A percentile compares a stretch with the other conserved stretches of the same genome.
These are phyloP conservation scores for Ustilago lituana DNA, from an alignment of 1,284 basidiomycete genomes.

Conservation along the genomic window DNA sequence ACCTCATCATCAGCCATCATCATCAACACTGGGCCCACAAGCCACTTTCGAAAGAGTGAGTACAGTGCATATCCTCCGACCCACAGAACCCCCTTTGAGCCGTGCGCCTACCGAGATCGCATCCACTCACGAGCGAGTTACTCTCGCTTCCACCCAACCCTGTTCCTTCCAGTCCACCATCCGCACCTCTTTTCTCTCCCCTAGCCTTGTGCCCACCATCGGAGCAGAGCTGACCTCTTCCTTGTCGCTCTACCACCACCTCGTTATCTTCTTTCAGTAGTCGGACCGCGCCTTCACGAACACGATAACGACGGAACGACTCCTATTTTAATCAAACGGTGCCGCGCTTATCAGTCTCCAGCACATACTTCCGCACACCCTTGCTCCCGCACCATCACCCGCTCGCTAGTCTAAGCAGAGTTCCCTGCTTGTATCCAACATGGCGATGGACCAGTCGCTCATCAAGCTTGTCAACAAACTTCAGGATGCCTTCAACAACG, in stretches of 20 bases:
- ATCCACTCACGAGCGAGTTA: background rate
- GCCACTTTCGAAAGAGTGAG: too few species aligned
- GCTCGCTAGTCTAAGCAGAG: conserved; percentile 8
- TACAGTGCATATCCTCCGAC: too few species aligned
- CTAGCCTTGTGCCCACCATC: conserved; percentile 1
- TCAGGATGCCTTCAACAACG: conserved; percentile 72
- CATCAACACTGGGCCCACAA: background rate
- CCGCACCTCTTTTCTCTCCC: background rate
- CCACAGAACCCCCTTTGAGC: too few species aligned
- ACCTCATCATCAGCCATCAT: background rate
- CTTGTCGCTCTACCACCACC: background rate
- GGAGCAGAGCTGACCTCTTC: background rate
- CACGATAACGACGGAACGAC: conserved; percentile 23
- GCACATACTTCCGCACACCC: background rate
- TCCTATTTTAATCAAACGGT: background rate
- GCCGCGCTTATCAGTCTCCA: background rate
- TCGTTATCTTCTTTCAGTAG: background rate
- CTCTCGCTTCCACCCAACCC: conserved; percentile 1
- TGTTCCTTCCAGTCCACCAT: background rate
- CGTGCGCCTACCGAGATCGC: background rate
- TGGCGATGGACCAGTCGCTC: conserved; percentile 73
- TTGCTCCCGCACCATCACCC: background rate
- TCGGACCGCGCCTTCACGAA: conserved; percentile 17
- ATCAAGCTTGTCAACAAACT: conserved; percentile 96
- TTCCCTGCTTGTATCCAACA: conserved; percentile 3